phyloP scores from a whole-genome alignment of 768 basidiomycete genomes.

The Filobasidium floriforme region DNA sequence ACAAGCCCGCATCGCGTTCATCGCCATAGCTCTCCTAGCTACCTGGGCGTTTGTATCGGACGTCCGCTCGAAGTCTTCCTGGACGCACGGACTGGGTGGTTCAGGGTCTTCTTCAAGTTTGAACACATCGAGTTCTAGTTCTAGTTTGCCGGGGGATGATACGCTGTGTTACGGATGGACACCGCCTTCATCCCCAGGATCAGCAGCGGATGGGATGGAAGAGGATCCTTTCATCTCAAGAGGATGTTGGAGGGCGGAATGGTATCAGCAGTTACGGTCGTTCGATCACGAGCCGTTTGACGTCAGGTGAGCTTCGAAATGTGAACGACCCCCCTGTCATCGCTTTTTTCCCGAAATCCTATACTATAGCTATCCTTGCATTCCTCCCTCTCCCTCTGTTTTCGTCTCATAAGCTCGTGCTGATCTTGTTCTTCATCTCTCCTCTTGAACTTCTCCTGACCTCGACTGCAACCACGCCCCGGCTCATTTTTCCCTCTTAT shows the following conservation, averaged over 20 bases:
- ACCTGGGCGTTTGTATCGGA: neutral
- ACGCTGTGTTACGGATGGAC: neutral
- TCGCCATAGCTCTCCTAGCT: neutral
- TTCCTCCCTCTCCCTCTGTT: too few relatives aligned
- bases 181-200: too few relatives aligned
- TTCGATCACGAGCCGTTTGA: neutral
- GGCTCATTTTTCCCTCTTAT: too few relatives aligned
- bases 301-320: neutral
- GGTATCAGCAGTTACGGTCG: neutral
- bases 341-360: too few relatives aligned
- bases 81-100: neutral
- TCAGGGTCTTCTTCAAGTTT: neutral
- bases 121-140: neutral
- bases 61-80: neutral
- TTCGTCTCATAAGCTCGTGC: too few relatives aligned
- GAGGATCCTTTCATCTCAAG: neutral
- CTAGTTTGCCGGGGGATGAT: neutral
- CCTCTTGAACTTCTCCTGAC: too few relatives aligned
- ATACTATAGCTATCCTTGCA: too few relatives aligned
- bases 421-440: too few relatives aligned
- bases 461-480: too few relatives aligned
- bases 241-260: conserved; percentile 2
- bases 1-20: neutral
- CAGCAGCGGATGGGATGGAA: neutral
- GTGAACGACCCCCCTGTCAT: too few relatives aligned